These are phyloP conservation scores for Podaxis sp. DNA, from an alignment of 768 basidiomycete genomes.

Conservation along the genomic window DNA sequence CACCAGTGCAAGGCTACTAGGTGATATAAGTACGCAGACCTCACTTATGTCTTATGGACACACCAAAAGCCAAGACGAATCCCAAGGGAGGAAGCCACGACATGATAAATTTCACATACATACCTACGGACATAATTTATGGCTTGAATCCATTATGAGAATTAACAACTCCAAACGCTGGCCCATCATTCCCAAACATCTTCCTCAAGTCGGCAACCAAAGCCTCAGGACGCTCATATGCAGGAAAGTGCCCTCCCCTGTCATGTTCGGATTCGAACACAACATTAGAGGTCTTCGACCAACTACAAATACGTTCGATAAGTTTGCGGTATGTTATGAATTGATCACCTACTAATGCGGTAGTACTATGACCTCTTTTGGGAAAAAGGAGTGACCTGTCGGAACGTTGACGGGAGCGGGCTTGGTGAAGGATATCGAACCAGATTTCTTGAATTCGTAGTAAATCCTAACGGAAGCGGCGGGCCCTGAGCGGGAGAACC, in stretches of 20 bases:
- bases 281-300: slow-evolving; percentile 35
- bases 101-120: too few species aligned
- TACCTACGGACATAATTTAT: neutral
- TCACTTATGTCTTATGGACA: too few species aligned
- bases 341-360: slow-evolving; percentile 30
- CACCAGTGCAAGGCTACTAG: too few species aligned
- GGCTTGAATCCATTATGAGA: slow-evolving; percentile 39
- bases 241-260: slow-evolving; percentile 59
- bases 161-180: slow-evolving; percentile 46
- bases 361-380: slow-evolving; percentile 39
- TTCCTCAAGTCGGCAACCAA: slow-evolving; percentile 50
- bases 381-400: slow-evolving; percentile 51
- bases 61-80: too few species aligned
- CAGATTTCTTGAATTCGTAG: slow-evolving; percentile 40
- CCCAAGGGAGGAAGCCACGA: too few species aligned
- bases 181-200: slow-evolving; percentile 57
- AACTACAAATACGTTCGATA: slow-evolving; percentile 32
- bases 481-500: slow-evolving; percentile 59
- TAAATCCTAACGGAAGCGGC: slow-evolving; percentile 60
- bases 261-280: slow-evolving; percentile 51
- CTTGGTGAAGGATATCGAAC: slow-evolving; percentile 8
- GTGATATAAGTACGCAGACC: too few species aligned
- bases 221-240: slow-evolving; percentile 46
- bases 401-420: slow-evolving; percentile 34
- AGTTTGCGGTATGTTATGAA: neutral